Conservation (phyloP, 768 basidiomycete genomes). For the Brasilioporus rufonigricans region DNA sequence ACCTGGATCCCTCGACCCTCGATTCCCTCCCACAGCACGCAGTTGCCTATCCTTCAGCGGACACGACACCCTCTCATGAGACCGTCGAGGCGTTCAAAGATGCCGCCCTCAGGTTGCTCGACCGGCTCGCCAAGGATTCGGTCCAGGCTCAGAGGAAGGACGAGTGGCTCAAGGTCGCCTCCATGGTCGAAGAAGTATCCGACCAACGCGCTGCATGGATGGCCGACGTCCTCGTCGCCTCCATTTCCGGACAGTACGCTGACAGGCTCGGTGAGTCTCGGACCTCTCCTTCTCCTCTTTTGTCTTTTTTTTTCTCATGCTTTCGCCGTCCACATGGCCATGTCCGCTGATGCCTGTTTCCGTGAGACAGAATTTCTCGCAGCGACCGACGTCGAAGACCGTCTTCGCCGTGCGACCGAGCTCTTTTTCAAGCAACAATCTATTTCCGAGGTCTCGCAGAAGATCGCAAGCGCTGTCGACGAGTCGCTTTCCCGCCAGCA, state of each 20-base stretch:
- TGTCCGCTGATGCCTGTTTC: slow-evolving; percentile 1
- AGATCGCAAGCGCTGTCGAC: slow-evolving; percentile 77
- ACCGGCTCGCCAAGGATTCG: slow-evolving; percentile 51
- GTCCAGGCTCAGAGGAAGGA: slow-evolving; percentile 53
- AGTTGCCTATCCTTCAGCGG: slow-evolving; percentile 45
- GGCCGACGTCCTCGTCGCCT: slow-evolving; percentile 71
- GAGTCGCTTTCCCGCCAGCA: slow-evolving; percentile 86
- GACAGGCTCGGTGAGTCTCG: slow-evolving; percentile 65
- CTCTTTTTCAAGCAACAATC: slow-evolving; percentile 74
- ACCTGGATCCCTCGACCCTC: slow-evolving; percentile 26
- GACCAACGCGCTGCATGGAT: slow-evolving; percentile 66
- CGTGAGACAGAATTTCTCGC: slow-evolving; percentile 52
- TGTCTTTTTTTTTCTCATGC: neutral
- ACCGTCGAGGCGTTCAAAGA: slow-evolving; percentile 66
- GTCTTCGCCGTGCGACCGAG: slow-evolving; percentile 64
- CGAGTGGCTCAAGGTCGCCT: slow-evolving; percentile 64
- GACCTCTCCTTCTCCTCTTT: neutral
- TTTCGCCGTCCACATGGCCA: neutral
- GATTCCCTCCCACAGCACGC: slow-evolving; percentile 38
- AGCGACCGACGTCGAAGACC: slow-evolving; percentile 56
- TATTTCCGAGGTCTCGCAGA: slow-evolving; percentile 78
- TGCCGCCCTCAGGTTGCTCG: slow-evolving; percentile 62
- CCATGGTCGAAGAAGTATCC: slow-evolving; percentile 71
- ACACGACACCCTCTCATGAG: slow-evolving; percentile 48
- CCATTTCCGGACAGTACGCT: slow-evolving; percentile 54